Percentiles rank a stretch among this genome's conserved stretches.
Conservation (phyloP, 371 early-diverging fungal genomes). For the Mortierella sp. region DNA sequence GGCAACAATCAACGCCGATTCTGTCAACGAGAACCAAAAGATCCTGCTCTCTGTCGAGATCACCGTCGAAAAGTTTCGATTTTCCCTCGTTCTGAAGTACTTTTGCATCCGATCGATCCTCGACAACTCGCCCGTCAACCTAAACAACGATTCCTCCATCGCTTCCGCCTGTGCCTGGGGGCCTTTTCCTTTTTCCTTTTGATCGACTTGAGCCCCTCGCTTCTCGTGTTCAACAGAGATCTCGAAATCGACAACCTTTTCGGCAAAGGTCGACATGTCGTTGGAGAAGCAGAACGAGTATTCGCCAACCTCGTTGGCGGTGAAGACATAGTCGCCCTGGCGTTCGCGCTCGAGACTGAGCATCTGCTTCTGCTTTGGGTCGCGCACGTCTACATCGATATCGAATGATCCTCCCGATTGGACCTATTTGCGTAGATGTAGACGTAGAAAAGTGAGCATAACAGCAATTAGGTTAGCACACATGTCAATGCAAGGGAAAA, state of each 20-base stretch:
- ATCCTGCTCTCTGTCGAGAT: conserved; percentile 85
- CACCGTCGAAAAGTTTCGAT: conserved; percentile 90
- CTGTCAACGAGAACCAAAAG: conserved; percentile 89
- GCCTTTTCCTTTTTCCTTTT: conserved; percentile 44
- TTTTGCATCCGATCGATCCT: conserved; percentile 83
- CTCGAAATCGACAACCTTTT: conserved; percentile 93
- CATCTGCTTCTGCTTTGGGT: conserved; percentile 73
- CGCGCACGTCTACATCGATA: conserved; percentile 91
- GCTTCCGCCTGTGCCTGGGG: conserved; percentile 68
- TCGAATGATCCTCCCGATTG: conserved; percentile 95
- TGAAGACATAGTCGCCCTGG: conserved; percentile 93
- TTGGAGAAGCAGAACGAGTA: conserved; percentile 95
- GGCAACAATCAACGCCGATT: conserved; percentile 79
- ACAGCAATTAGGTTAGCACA: background rate
- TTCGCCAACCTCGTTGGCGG: conserved; percentile 86
- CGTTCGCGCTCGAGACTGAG: conserved; percentile 84
- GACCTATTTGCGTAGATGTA: conserved; percentile 68
- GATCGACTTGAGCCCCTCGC: conserved; percentile 50
- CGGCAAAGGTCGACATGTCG: conserved; percentile 88
- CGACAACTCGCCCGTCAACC: conserved; percentile 69
- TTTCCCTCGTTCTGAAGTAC: conserved; percentile 89
- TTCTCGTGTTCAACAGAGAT: conserved; percentile 88
- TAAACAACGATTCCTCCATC: conserved; percentile 77
- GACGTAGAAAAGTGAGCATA: conserved; percentile 1
- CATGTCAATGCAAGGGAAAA: background rate